Evolutionary conservation across 441 rosid species (phyloP).

Genomic region (Brassica hybrid): DNA sequence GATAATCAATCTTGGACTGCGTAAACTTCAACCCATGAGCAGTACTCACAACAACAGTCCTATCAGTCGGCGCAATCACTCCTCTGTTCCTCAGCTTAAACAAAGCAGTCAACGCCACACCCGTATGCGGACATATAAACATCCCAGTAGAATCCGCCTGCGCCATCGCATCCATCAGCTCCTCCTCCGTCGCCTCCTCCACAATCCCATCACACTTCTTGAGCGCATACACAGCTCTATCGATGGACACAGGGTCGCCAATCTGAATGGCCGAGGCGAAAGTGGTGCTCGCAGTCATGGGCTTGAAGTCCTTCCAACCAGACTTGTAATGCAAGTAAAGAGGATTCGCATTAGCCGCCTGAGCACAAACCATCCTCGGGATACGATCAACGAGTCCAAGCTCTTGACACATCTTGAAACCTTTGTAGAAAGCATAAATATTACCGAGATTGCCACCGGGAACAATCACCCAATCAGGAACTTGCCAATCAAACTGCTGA

Average conservation of each 20-base stretch:
- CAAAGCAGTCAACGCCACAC: conserved; percentile 70
- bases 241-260: conserved; percentile 63
- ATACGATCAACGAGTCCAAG: conserved; percentile 64
- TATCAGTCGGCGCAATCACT: conserved; percentile 56
- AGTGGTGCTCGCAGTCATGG: conserved; percentile 55
- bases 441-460: conserved; percentile 77
- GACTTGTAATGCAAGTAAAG: conserved; percentile 67
- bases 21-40: conserved; percentile 82
- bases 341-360: conserved; percentile 77
- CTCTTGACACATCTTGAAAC: conserved; percentile 75
- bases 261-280: conserved; percentile 66
- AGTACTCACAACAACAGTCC: conserved; percentile 73
- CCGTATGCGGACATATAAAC: conserved; percentile 81
- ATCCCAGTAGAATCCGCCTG: conserved; percentile 76
- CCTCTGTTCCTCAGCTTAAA: conserved; percentile 65
- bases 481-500: conserved; percentile 78
- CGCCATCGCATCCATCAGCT: conserved; percentile 78
- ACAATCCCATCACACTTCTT: conserved; percentile 63
- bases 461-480: conserved; percentile 78
- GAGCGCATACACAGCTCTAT: conserved; percentile 69
- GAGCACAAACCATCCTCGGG: conserved; percentile 74
- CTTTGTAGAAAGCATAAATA: conserved; percentile 76
- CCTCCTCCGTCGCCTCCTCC: conserved; percentile 64
- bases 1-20: conserved; percentile 69
- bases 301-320: conserved; percentile 57